Percentiles rank a stretch among this genome's conserved stretches.
phyloP scores from a whole-genome alignment of 164 flowering plant genomes.

The Annona cherimola region DNA sequence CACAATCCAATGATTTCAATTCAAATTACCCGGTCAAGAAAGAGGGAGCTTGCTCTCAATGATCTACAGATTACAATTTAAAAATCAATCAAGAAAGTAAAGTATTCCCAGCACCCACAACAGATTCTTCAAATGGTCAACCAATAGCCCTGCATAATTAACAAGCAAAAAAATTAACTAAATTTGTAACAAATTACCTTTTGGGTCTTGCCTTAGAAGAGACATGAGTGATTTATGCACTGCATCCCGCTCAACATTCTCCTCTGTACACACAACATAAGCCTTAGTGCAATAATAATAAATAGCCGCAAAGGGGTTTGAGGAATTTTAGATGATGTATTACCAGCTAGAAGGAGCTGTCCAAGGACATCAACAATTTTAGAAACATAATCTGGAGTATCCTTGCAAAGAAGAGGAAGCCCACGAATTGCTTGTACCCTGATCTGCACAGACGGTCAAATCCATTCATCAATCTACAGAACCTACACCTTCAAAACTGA shows the following conservation, averaged over 20 bases:
- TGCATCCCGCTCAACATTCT: slow-evolving; percentile 96
- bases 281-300: background rate
- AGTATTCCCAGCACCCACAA: no score
- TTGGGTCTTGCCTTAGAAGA: slow-evolving; percentile 77
- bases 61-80: no score
- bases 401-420: slow-evolving; percentile 94
- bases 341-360: slow-evolving; percentile 79
- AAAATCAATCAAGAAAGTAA: no score
- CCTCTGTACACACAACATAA: slow-evolving; percentile 34
- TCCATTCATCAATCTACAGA: background rate
- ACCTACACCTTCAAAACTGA: no score
- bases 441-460: slow-evolving; percentile 37
- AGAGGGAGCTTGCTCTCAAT: no score
- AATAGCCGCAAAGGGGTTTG: background rate
- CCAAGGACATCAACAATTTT: slow-evolving; percentile 83
- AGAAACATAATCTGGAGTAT: slow-evolving; percentile 72
- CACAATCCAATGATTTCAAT: no score
- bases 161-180: background rate
- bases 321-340: background rate
- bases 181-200: slow-evolving; percentile 42
- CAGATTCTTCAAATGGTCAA: no score
- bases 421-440: slow-evolving; percentile 97
- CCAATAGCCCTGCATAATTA: background rate
- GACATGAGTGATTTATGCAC: slow-evolving; percentile 92
- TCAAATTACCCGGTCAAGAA: no score